phyloP scores from a whole-genome alignment of 805 yeast genomes.

The Myxozyma vanderwaltii region DNA sequence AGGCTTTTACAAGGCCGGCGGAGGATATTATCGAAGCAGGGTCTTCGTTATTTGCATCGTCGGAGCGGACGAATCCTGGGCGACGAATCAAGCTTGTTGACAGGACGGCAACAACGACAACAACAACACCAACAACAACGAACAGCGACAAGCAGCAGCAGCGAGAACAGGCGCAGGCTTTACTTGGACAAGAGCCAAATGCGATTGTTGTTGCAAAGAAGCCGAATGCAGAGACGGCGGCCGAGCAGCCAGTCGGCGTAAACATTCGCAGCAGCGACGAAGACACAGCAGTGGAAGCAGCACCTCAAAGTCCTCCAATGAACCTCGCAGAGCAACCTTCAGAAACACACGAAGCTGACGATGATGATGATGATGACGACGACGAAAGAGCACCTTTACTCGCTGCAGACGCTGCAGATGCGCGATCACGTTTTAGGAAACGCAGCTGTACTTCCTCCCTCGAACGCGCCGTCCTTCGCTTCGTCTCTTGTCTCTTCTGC shows the following conservation, averaged over 20 bases:
- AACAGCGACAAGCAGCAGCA: neutral
- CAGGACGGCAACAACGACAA: conserved; percentile 10
- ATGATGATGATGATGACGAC: neutral
- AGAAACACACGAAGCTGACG: conserved; percentile 11
- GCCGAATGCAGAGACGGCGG: conserved; percentile 10
- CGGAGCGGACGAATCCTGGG: neutral
- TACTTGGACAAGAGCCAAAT: too few species aligned
- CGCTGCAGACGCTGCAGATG: too few species aligned
- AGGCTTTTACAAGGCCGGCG: conserved; percentile 32
- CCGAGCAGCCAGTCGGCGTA: too few species aligned
- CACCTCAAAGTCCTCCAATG: conserved; percentile 10
- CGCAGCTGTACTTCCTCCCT: conserved; percentile 15
- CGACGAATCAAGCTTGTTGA: conserved; percentile 21
- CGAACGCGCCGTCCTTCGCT: conserved; percentile 14
- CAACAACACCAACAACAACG: neutral
- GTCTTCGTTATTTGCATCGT: conserved; percentile 4
- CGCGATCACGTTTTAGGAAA: too few species aligned
- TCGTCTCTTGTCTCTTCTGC: too few species aligned
- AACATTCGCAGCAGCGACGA: conserved; percentile 1
- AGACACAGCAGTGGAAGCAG: neutral
- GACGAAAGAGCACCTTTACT: too few species aligned
- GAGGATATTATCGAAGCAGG: conserved; percentile 28
- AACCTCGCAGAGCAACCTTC: neutral
- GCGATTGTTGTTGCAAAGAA: conserved; percentile 6
- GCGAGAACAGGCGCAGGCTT: too few species aligned